phyloP scores from a whole-genome alignment of 192 early-diverging fungal genomes.

The Mycoemilia scoparia region DNA sequence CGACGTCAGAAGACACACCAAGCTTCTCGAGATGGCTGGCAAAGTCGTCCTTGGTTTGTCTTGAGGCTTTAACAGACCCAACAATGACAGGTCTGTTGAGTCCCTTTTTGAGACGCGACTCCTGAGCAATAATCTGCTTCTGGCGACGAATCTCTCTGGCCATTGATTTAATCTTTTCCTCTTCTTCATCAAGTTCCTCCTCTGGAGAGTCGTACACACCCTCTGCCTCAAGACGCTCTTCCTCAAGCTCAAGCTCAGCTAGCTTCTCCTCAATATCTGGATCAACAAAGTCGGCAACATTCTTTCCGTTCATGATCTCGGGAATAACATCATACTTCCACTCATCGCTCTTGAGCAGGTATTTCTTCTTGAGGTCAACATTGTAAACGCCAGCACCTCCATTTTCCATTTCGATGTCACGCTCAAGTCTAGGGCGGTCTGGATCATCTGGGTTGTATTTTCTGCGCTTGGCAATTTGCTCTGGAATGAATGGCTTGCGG shows the following conservation, averaged over 20 bases:
- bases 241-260: conserved; percentile 89
- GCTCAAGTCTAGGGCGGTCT: conserved; percentile 63
- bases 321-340: conserved; percentile 98
- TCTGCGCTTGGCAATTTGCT: conserved; percentile 38
- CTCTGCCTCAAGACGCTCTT: conserved; percentile 83
- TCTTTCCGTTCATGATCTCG: conserved; percentile 97
- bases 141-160: conserved; percentile 69
- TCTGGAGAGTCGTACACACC: conserved; percentile 78
- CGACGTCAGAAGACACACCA: conserved; percentile 49
- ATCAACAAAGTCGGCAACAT: conserved; percentile 97
- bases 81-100: conserved; percentile 59
- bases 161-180: conserved; percentile 52
- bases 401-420: conserved; percentile 70
- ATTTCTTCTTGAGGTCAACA: conserved; percentile 86
- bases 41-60: conserved; percentile 35
- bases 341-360: conserved; percentile 61
- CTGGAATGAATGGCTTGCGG: conserved; percentile 72
- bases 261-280: conserved; percentile 91
- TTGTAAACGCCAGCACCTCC: conserved; percentile 96
- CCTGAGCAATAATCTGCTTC: conserved; percentile 63
- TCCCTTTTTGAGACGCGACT: conserved; percentile 60
- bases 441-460: conserved; percentile 70
- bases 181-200: conserved; percentile 58
- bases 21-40: conserved; percentile 46
- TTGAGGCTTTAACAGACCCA: conserved; percentile 16